Evolutionary conservation across 331 rosid species (phyloP).

Genomic region (Cydonia oblonga): DNA sequence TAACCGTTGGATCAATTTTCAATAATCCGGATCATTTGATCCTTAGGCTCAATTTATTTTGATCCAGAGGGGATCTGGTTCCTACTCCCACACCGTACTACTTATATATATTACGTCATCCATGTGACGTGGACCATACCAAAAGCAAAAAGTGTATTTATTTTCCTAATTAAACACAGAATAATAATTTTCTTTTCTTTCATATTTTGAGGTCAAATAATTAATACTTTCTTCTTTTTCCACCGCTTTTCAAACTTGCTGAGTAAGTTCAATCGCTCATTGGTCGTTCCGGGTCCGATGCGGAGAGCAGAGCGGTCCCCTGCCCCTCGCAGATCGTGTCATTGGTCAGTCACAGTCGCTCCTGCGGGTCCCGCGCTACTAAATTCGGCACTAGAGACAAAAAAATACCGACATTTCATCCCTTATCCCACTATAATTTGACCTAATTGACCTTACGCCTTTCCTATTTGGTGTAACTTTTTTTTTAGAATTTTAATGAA

Average conservation of each 20-base stretch:
- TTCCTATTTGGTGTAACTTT: too few species aligned
- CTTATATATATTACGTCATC: background rate
- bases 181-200: too few species aligned
- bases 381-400: background rate
- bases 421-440: background rate
- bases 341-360: background rate
- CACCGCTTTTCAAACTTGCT: too few species aligned
- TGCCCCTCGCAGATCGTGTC: background rate
- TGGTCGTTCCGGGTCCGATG: background rate
- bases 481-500: too few species aligned
- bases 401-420: slow-evolving; percentile 21
- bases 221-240: too few species aligned
- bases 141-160: background rate
- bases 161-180: too few species aligned
- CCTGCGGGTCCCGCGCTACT: background rate
- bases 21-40: rapidly evolving
- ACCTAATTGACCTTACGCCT: background rate
- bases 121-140: background rate
- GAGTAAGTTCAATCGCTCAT: background rate
- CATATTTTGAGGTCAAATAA: too few species aligned
- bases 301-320: background rate
- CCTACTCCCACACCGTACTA: background rate
- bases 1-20: rapidly evolving
- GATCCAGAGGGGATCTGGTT: rapidly evolving
- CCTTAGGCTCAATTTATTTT: rapidly evolving